These are phyloP conservation scores for Candida khao-thaluensis DNA, from an alignment of 805 yeast genomes.

Conservation along the genomic window DNA sequence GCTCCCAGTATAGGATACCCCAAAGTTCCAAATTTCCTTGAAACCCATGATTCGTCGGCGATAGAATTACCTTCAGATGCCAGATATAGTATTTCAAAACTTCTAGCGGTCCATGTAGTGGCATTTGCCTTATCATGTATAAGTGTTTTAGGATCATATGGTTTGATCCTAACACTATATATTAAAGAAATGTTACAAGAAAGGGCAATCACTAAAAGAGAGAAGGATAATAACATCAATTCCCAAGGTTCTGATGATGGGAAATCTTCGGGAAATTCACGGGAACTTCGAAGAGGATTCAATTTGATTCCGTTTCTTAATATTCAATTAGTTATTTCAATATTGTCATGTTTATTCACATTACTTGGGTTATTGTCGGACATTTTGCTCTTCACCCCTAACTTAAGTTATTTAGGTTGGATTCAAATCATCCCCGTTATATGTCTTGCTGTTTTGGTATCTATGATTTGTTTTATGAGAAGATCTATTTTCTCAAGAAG, in stretches of 20 bases:
- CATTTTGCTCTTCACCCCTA: slow-evolving; percentile 71
- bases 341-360: slow-evolving; percentile 67
- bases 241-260: neutral
- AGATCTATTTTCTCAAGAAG: slow-evolving; percentile 58
- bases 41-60: slow-evolving; percentile 14
- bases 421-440: slow-evolving; percentile 67
- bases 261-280: neutral
- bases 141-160: slow-evolving; percentile 8
- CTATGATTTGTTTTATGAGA: slow-evolving; percentile 69
- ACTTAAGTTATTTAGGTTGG: slow-evolving; percentile 86
- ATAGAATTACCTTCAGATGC: slow-evolving; percentile 42
- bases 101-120: slow-evolving; percentile 41
- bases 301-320: slow-evolving; percentile 42
- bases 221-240: neutral
- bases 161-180: slow-evolving; percentile 1
- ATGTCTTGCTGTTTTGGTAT: slow-evolving; percentile 59
- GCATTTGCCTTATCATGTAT: slow-evolving; percentile 33
- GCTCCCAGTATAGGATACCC: slow-evolving; percentile 40
- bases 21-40: neutral
- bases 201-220: slow-evolving; percentile 2
- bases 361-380: slow-evolving; percentile 80
- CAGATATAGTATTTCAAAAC: slow-evolving; percentile 38
- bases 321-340: slow-evolving; percentile 53
- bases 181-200: slow-evolving; percentile 4
- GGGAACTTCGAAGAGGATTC: slow-evolving; percentile 9